Percentiles rank a stretch among this genome's conserved stretches.
Evolutionary conservation across 108 stramenopile genomes (phyloP).

Genomic region (Cyclotella distinguenda): DNA sequence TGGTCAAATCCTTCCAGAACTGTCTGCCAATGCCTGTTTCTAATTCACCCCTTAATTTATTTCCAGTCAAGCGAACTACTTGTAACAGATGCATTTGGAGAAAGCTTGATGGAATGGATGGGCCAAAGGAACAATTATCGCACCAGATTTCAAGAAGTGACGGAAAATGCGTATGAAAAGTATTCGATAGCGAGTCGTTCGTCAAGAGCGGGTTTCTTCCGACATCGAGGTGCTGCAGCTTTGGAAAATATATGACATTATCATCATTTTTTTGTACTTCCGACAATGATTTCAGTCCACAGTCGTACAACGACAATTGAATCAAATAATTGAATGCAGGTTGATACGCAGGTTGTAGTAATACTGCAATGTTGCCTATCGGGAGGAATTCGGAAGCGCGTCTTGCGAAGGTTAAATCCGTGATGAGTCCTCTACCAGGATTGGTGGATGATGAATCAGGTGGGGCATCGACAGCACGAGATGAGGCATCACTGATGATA

Average conservation of each 20-base stretch:
- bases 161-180: slow-evolving; percentile 23
- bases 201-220: slow-evolving; percentile 57
- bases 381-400: slow-evolving; percentile 51
- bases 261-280: slow-evolving; percentile 25
- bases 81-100: slow-evolving; percentile 39
- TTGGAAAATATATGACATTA: slow-evolving; percentile 27
- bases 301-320: slow-evolving; percentile 62
- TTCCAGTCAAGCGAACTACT: slow-evolving; percentile 49
- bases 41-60: slow-evolving; percentile 29
- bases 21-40: slow-evolving; percentile 2
- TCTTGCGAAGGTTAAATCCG: slow-evolving; percentile 23
- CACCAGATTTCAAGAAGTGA: slow-evolving; percentile 61
- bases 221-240: slow-evolving; percentile 55
- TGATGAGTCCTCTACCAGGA: neutral
- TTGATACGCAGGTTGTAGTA: slow-evolving; percentile 49
- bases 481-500: slow-evolving; percentile 56
- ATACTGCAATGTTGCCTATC: slow-evolving; percentile 29
- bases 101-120: slow-evolving; percentile 41
- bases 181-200: slow-evolving; percentile 14
- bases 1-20: slow-evolving; percentile 30
- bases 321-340: slow-evolving; percentile 50
- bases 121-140: slow-evolving; percentile 61
- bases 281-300: slow-evolving; percentile 41
- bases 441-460: neutral
- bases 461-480: slow-evolving; percentile 7